phyloP scores from a whole-genome alignment of 2,329 filamentous ascomycete species.

The Neobulgaria alba region DNA sequence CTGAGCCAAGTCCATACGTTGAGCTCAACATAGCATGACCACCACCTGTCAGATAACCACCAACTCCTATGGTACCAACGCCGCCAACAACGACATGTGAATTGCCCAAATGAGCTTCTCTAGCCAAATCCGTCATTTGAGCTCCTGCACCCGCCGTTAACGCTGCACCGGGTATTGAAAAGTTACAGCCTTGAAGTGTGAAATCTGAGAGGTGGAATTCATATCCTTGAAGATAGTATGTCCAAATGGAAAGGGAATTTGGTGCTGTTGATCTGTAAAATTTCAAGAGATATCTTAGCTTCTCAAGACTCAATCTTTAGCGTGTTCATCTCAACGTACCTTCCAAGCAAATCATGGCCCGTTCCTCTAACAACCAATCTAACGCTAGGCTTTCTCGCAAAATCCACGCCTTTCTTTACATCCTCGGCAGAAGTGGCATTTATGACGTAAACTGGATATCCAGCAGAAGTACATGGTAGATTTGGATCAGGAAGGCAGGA shows the following conservation, averaged over 20 bases:
- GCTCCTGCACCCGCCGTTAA: conserved; percentile 46
- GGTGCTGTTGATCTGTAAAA: conserved; percentile 28
- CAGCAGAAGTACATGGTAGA: conserved; percentile 31
- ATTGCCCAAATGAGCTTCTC: conserved; percentile 35
- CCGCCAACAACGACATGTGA: conserved; percentile 47
- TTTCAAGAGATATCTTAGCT: too few species aligned
- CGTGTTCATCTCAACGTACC: too few species aligned
- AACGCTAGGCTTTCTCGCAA: conserved; percentile 30
- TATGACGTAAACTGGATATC: conserved; percentile 35
- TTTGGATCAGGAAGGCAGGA: conserved; percentile 38
- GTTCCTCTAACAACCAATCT: conserved; percentile 36
- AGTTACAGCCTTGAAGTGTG: conserved; percentile 33
- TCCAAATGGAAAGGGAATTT: conserved; percentile 47
- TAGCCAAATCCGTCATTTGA: conserved; percentile 41
- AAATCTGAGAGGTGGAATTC: conserved; percentile 35
- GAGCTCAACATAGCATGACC: conserved; percentile 49
- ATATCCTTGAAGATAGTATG: conserved; percentile 37
- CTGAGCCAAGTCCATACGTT: conserved; percentile 50
- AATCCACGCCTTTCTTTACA: conserved; percentile 27
- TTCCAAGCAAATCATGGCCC: conserved; percentile 33
- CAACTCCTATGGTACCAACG: conserved; percentile 47
- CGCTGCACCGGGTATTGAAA: conserved; percentile 37
- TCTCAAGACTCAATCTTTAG: too few species aligned
- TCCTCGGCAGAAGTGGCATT: conserved; percentile 19
- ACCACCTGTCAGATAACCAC: conserved; percentile 53